phyloP scores from a whole-genome alignment of 495 filamentous ascomycete species.

The Peziza echinospora region DNA sequence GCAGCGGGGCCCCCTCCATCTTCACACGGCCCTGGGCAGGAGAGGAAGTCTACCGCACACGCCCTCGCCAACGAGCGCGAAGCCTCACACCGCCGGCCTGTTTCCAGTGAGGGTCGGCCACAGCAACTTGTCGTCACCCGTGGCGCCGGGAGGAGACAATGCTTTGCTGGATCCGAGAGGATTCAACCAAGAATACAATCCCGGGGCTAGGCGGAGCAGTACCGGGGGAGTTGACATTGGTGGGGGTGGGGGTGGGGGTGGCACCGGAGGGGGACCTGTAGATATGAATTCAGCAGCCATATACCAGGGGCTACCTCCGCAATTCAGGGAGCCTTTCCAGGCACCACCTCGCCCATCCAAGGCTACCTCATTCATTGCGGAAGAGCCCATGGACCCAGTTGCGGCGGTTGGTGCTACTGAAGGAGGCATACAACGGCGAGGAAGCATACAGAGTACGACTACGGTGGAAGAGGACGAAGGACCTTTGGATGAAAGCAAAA shows the following conservation, averaged over 20 bases:
- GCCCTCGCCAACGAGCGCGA: not conserved
- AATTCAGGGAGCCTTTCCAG: not conserved
- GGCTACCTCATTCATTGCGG: not conserved
- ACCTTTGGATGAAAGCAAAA: slow-evolving; percentile 46
- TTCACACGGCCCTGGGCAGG: not conserved
- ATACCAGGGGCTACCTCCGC: not conserved
- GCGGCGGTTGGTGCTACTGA: not conserved
- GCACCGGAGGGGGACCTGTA: not conserved
- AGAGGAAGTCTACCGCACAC: not conserved
- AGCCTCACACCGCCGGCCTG: not conserved
- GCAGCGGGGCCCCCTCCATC: not conserved
- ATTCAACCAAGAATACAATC: not conserved
- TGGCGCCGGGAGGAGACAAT: not conserved
- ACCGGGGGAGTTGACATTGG: not conserved
- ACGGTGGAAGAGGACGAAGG: slow-evolving; percentile 65
- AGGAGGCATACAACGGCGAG: slow-evolving; percentile 4
- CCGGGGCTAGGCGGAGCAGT: not conserved
- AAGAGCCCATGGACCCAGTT: not conserved
- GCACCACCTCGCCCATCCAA: not conserved
- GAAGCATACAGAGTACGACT: slow-evolving; percentile 31
- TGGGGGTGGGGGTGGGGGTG: not conserved
- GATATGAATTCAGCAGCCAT: not conserved
- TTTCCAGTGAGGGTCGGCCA: not conserved
- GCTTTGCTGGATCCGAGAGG: not conserved
- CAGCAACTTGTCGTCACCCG: not conserved